These are phyloP conservation scores for Yamadazyma friedrichii DNA, from an alignment of 1,139 yeast genomes.

Conservation along the genomic window DNA sequence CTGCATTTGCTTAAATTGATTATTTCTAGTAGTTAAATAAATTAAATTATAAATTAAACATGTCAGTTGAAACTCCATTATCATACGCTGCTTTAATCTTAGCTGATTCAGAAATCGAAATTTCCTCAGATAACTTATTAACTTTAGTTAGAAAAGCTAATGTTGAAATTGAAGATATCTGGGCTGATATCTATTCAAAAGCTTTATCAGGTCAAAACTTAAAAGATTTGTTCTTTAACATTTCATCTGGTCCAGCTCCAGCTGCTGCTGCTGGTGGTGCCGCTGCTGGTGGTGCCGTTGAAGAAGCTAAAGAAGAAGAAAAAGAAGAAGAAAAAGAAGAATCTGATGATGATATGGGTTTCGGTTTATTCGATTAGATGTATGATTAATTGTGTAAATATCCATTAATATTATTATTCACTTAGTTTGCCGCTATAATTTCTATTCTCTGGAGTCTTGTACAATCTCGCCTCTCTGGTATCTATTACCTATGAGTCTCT, in stretches of 20 bases:
- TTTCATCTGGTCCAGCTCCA: conserved; percentile 68
- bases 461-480: too few relatives aligned
- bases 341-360: conserved; percentile 78
- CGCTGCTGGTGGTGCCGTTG: conserved; percentile 58
- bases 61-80: conserved; percentile 82
- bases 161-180: conserved; percentile 55
- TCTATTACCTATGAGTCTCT: background rate
- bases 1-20: conserved; percentile 57
- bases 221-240: conserved; percentile 73
- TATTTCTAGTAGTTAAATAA: conserved; percentile 37
- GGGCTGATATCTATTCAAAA: conserved; percentile 82
- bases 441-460: background rate
- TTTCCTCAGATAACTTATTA: conserved; percentile 73
- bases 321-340: conserved; percentile 57
- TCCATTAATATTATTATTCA: background rate
- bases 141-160: conserved; percentile 56
- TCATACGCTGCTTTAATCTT: conserved; percentile 88
- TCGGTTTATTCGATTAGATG: conserved; percentile 76
- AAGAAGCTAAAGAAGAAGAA: conserved; percentile 53
- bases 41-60: conserved; percentile 23
- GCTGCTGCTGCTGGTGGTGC: conserved; percentile 60
- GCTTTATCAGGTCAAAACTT: conserved; percentile 79
- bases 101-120: conserved; percentile 81
- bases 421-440: background rate
- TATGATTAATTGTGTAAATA: conserved; percentile 8